Base-by-base conservation (phyloP, 805 yeast genomes). In the Hanseniaspora meyeri region DNA sequence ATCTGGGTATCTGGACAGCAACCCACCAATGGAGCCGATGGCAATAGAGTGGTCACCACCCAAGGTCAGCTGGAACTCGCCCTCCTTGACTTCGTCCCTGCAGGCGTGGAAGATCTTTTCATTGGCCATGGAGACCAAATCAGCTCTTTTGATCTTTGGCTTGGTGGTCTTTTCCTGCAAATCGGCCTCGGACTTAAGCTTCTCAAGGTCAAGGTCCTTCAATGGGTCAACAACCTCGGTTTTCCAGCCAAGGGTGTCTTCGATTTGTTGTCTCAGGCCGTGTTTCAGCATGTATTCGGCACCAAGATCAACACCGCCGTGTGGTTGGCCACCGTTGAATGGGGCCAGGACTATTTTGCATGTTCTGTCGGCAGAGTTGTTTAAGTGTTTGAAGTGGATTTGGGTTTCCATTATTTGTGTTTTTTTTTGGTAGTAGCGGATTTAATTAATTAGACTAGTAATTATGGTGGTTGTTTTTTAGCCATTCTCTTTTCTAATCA, bases 21-120 rank as follows among this genome's bases (percentile, higher is more conserved):
- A 86, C 2, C 95, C 97, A 34, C 87, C 76, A 38, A 91, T 84
- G 10, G 97, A 89, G 51, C 95, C 95, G 64, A 91, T 88, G 52
- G 95, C 97, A 61, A 91, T 85, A 9, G 96, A 88, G 69, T 91
- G 98, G 70, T 91, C 98, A 55, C 98, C 98, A 52, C 98, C 98
- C 54, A 91, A 68, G 1, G 96, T 88, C 55, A 91, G 71, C 8
- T 96, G 93, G 58, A 93, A 74, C 20, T 56, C 58, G n/a, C 32
- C 55, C 16, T 74, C 71, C 20, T 71, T 72, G 20, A 73, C 72
- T 17, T 66, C 60, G 37, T 83, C 76, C 55, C 70, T 69, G 50
- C 85, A 87, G 1, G 86, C 70, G 43, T 81, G 72, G 67, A 80
- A 82, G 57, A 93, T 79, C 59, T 70, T 69, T 65, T 81, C 67